Conservation (phyloP, 2,329 filamentous ascomycete species). For the Juglanconis juglandina region DNA sequence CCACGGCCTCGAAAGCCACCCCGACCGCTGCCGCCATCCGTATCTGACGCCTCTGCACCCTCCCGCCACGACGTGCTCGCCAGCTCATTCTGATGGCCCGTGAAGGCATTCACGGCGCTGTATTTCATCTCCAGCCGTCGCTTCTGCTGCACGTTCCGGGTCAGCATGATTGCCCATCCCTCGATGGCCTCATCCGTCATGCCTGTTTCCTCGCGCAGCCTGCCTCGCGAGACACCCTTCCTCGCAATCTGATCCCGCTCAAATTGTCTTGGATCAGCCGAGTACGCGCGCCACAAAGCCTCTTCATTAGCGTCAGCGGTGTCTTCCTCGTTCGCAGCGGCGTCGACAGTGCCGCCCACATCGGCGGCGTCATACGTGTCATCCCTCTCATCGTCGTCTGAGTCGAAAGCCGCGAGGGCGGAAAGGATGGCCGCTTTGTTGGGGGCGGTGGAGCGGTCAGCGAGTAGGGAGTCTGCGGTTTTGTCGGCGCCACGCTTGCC, state of each 20-base stretch:
- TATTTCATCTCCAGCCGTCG: constrained; percentile 69
- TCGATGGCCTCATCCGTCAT: constrained; percentile 95
- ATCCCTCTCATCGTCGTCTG: constrained; percentile 92
- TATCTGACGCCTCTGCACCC: constrained; percentile 55
- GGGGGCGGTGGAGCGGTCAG: constrained; percentile 60
- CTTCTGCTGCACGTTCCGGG: constrained; percentile 65
- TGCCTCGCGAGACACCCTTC: constrained; percentile 57
- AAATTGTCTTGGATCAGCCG: constrained; percentile 63
- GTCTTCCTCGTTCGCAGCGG: constrained; percentile 37
- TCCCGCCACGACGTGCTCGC: constrained; percentile 63
- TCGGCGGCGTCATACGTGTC: constrained; percentile 94
- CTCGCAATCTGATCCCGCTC: constrained; percentile 68
- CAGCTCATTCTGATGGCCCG: constrained; percentile 63
- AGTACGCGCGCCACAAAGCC: constrained; percentile 69
- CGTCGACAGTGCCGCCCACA: constrained; percentile 83
- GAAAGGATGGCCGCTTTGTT: constrained; percentile 85
- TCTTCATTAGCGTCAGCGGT: constrained; percentile 61
- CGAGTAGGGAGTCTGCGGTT: constrained; percentile 70
- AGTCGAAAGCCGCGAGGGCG: constrained; percentile 83
- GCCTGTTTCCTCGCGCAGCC: constrained; percentile 70
- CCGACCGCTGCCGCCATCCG: constrained; percentile 40
- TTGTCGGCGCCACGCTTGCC: constrained; percentile 64
- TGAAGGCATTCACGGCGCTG: constrained; percentile 46
- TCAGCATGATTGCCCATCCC: constrained; percentile 87
- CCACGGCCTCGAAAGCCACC: constrained; percentile 45